Base-by-base conservation (phyloP, 108 stramenopile species). In the Cylindrotheca closterium region DNA sequence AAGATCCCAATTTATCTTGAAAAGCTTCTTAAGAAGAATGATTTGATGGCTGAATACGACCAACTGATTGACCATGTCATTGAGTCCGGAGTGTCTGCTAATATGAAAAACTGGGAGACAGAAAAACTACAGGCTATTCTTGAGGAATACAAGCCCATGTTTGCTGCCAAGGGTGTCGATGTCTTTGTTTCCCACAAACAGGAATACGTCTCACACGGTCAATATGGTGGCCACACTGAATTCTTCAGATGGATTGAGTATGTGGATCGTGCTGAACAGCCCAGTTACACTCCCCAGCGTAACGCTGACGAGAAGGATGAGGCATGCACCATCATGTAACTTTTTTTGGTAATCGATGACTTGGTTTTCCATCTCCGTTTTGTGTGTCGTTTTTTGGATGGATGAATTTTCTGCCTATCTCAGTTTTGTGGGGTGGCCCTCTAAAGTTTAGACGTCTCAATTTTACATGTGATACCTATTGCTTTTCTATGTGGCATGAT, bases 241-340 rank as follows among this genome's bases (percentile, higher is more conserved):
- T 32, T 67, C 50, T 82, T 59, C 47, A 65, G 81, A 1, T 82
- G 81, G 81, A 63, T 82, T 37, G 81, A 82, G 47, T 82, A 74
- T 59, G 68, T 82, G 17, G 81, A 82, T 69, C 64, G 81, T 29
- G 63, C 65, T 19, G 33, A 53, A 28, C 81, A 82, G 53, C 81
- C 81, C 24, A 62, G 57, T 48, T 82, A 82, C 47, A 52, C 50
- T 22, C 80, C 76, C 28, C 80, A 81, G 58, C 75, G 76, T 5
- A 63, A 48, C 47, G 73, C 73, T 4, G 59, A 68, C 27, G 5
- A 58, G 18, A 77, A 77, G 47, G 51, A 72, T 22, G 71, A 80
- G 23, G 19, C 51, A 15, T 74, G 73, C 50, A 22, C 49, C 65
- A 54, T 74, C 47, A 52, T 29, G 18, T 74, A 60, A 55, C 7